Evolutionary conservation across 192 early-diverging fungal species (phyloP), one percentile per base, ranked within the genome.

Genomic region (Coemansia javaensis): DNA sequence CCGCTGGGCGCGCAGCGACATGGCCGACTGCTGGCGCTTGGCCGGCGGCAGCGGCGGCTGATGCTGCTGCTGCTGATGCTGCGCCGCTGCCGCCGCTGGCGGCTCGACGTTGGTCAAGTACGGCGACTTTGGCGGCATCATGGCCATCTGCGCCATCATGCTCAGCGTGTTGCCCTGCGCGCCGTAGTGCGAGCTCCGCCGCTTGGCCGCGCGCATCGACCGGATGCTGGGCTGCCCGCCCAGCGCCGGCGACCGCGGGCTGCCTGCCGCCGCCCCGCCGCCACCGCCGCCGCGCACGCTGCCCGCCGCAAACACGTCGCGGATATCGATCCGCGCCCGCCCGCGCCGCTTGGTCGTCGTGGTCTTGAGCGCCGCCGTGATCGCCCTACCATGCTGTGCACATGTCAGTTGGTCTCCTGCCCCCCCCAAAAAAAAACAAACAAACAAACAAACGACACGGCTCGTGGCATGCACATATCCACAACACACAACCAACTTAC

Each of bases 111-210:
- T 70, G 41, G 59, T 51, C 36, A 71, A 43, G 35, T 59, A 71
- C 25, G 67, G 67, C 14, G 67, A 71, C 10, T 59, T 58, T 4
- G 67, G 67, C 35, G 67, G 67, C 35, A 71, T 53, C 67, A 59
- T 63, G 20, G 55, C 50, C 67, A 71, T 71, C 42, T 63, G 54
- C 14, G 67, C 67, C 30, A 71, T 49, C 67, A 71, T 71, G 15
- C 47, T 64, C 20, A 72, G 36, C 24, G 61, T 64, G 31, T 59
- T 64, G 14, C 51, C 30, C 41, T 39, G 42, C 32, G 34, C 18
- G 12, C 62, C 57, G 31, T 56, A 50, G 24, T 68, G 47, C 8
- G 56, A 56, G 56, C 54, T 47, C 1, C 46, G 21, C 2, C 45
- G 36, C 40, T 57, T 57, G 33, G 47, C 52, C 11, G 44, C 9